Evolutionary conservation across 148 eudicot genomes (phyloP).

Genomic region (Chenopodium suecicum): DNA sequence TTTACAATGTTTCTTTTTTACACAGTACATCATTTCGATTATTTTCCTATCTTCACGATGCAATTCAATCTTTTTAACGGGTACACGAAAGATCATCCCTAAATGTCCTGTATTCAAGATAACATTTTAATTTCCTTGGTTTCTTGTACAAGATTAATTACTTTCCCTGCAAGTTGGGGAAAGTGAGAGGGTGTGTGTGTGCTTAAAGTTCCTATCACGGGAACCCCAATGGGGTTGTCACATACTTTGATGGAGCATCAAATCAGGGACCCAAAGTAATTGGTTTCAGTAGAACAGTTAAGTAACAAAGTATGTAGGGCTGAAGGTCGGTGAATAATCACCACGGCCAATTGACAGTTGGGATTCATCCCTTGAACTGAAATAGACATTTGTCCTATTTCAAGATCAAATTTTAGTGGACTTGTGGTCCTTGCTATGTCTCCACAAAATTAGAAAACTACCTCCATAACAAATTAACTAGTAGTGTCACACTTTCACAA

Average conservation of each 20-base stretch:
- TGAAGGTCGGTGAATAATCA: slow-evolving; percentile 9
- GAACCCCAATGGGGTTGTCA: background rate
- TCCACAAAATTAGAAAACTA: slow-evolving; percentile 2
- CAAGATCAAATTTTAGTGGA: slow-evolving; percentile 4
- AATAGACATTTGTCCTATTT: slow-evolving; percentile 6
- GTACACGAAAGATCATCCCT: background rate
- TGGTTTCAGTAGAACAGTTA: background rate
- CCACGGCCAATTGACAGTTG: slow-evolving; percentile 2
- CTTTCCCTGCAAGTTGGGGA: slow-evolving; percentile 2
- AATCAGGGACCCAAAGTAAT: background rate
- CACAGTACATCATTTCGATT: background rate
- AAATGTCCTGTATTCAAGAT: background rate
- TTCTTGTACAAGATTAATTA: background rate
- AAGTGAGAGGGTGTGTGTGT: background rate
- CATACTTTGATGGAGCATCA: background rate
- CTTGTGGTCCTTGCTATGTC: slow-evolving; percentile 2
- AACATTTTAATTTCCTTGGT: background rate
- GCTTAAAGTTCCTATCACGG: slow-evolving; percentile 2
- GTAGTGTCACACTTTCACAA: background rate
- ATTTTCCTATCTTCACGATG: background rate
- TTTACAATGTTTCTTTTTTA: background rate
- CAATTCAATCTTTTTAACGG: background rate
- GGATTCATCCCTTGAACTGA: background rate
- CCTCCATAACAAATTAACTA: background rate
- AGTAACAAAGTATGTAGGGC: slow-evolving; percentile 1